phyloP scores from a whole-genome alignment of 129 eudicot species.

The Lactuca saligna region DNA sequence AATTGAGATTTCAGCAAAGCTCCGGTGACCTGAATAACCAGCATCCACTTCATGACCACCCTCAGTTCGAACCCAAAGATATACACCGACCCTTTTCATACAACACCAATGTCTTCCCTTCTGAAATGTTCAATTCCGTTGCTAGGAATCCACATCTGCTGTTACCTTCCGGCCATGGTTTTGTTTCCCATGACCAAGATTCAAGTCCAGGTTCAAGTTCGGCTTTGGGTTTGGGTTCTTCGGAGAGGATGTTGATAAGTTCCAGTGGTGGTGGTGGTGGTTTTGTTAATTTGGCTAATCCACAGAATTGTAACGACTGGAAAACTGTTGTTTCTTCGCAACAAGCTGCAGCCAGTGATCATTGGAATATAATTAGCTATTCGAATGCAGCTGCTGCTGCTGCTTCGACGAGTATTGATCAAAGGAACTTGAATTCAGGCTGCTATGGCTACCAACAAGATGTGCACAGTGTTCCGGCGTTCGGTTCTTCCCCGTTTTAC shows the following conservation, averaged over 20 bases:
- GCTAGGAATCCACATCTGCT: constrained; percentile 37
- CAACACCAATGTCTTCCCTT: constrained; percentile 35
- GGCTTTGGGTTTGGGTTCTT: constrained; percentile 15
- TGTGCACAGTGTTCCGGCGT: constrained; percentile 10
- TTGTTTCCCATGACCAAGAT: constrained; percentile 30
- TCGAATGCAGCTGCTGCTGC: constrained; percentile 15
- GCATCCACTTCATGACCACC: constrained; percentile 19
- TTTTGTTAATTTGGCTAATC: constrained; percentile 31
- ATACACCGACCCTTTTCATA: constrained; percentile 21
- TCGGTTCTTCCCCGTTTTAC: constrained; percentile 36
- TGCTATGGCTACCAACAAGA: constrained; percentile 37
- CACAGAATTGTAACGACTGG: constrained; percentile 46
- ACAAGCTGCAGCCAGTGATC: constrained; percentile 32
- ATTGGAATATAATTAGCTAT: constrained; percentile 25
- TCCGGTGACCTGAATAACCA: constrained; percentile 33
- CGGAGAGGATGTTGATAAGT: constrained; percentile 11
- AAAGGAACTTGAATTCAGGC: constrained; percentile 23
- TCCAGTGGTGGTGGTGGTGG: constrained; percentile 10
- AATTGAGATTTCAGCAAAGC: constrained; percentile 57
- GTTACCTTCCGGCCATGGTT: constrained; percentile 27
- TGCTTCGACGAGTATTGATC: constrained; percentile 15
- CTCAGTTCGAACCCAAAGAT: constrained; percentile 17
- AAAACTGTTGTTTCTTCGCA: constrained; percentile 45
- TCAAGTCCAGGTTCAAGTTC: constrained; percentile 18
- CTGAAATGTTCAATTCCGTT: constrained; percentile 44